These are phyloP conservation scores for Microbotryomycetes sp. DNA, from an alignment of 1,284 basidiomycete genomes.

Conservation along the genomic window DNA sequence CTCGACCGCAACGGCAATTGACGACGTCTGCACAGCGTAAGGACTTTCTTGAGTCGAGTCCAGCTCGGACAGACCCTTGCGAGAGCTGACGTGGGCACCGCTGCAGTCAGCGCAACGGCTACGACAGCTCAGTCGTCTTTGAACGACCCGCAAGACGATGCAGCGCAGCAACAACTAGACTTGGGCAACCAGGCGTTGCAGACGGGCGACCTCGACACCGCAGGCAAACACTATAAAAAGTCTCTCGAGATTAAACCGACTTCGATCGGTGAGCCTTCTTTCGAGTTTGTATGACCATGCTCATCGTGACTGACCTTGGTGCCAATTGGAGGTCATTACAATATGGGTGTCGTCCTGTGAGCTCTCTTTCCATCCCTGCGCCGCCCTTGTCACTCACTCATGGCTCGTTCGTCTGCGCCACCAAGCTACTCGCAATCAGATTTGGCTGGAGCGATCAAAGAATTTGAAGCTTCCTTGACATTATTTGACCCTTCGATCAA, in stretches of 20 bases:
- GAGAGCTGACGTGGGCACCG: too few relatives aligned
- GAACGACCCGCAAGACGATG: slow-evolving; percentile 19
- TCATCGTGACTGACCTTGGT: background rate
- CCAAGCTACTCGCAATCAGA: slow-evolving; percentile 19
- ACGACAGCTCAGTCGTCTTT: slow-evolving; percentile 13
- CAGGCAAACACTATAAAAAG: slow-evolving; percentile 9
- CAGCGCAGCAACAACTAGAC: slow-evolving; percentile 24
- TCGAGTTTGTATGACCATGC: background rate
- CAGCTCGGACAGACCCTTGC: too few relatives aligned
- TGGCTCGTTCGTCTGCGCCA: background rate
- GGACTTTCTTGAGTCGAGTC: too few relatives aligned
- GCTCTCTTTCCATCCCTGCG: background rate
- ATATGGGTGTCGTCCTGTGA: slow-evolving; percentile 32
- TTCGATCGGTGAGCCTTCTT: slow-evolving; percentile 18
- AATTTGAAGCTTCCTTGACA: slow-evolving; percentile 20
- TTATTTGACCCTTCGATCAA: slow-evolving; percentile 11
- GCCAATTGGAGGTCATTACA: slow-evolving; percentile 28
- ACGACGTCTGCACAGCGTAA: too few relatives aligned
- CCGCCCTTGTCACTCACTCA: background rate
- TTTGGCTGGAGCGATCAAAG: slow-evolving; percentile 19
- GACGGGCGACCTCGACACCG: slow-evolving; percentile 17
- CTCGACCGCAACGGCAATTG: too few relatives aligned
- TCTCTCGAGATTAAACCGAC: slow-evolving; percentile 21
- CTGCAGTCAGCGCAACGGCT: slow-evolving; percentile 13
- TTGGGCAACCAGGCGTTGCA: slow-evolving; percentile 19